Conservation (phyloP, 2,329 filamentous ascomycete species). For the Talaromyces pinophilus region DNA sequence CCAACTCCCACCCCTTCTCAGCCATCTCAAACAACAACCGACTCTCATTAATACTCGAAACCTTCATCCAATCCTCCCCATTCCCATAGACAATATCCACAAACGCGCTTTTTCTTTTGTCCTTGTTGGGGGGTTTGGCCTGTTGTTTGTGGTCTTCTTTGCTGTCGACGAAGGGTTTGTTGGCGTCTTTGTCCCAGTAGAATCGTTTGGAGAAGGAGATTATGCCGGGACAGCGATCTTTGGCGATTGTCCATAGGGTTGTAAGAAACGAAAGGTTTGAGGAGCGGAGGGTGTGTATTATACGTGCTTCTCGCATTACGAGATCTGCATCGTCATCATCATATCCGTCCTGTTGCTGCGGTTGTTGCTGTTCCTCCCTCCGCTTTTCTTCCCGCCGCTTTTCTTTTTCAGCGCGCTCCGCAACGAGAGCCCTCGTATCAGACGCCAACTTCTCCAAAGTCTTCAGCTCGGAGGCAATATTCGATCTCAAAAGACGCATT, state of each 20-base stretch:
- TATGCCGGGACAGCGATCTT: conserved; percentile 55
- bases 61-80: conserved; percentile 67
- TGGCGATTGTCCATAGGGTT: conserved; percentile 64
- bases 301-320: conserved; percentile 33
- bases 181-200: conserved; percentile 44
- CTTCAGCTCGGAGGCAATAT: conserved; percentile 51
- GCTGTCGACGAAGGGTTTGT: conserved; percentile 7
- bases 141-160: conserved; percentile 24
- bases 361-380: background rate
- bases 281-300: conserved; percentile 61
- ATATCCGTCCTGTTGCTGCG: conserved; percentile 11
- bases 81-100: conserved; percentile 66
- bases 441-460: conserved; percentile 47
- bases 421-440: conserved; percentile 27
- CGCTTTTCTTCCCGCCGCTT: background rate
- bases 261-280: conserved; percentile 68
- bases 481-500: conserved; percentile 52
- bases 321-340: conserved; percentile 28
- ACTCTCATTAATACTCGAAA: conserved; percentile 65
- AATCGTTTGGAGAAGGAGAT: conserved; percentile 60
- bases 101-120: conserved; percentile 54
- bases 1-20: conserved; percentile 64
- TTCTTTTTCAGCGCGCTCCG: conserved; percentile 3
- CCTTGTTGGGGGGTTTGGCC: conserved; percentile 35
- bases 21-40: conserved; percentile 68